Evolutionary conservation across 768 basidiomycete species (phyloP).

Genomic region (Mycena rebaudengoi): DNA sequence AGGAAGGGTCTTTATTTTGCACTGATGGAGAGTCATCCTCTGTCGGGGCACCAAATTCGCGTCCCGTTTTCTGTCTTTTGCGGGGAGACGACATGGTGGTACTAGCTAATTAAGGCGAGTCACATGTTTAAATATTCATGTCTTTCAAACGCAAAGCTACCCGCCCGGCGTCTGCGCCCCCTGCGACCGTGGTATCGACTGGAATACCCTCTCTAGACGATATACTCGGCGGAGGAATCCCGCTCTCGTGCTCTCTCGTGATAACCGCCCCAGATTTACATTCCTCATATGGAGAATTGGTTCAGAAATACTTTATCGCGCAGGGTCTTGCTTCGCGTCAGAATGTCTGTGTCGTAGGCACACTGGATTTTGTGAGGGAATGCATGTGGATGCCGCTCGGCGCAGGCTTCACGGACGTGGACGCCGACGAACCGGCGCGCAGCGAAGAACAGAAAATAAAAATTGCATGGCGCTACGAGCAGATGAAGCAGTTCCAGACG

Average conservation of each 20-base stretch:
- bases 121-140: too few species aligned
- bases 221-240: slow-evolving; percentile 90
- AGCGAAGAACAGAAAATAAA: slow-evolving; percentile 72
- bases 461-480: slow-evolving; percentile 98
- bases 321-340: slow-evolving; percentile 86
- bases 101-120: too few species aligned
- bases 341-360: slow-evolving; percentile 70
- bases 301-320: slow-evolving; percentile 89
- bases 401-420: slow-evolving; percentile 24
- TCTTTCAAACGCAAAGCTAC: slow-evolving; percentile 26
- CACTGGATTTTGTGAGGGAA: slow-evolving; percentile 68
- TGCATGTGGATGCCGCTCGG: slow-evolving; percentile 81
- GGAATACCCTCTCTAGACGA: slow-evolving; percentile 96
- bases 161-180: neutral
- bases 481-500: slow-evolving; percentile 92
- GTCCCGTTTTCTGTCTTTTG: neutral
- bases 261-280: slow-evolving; percentile 87
- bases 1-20: slow-evolving; percentile 50
- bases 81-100: too few species aligned
- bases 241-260: slow-evolving; percentile 78
- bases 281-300: slow-evolving; percentile 84
- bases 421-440: slow-evolving; percentile 49
- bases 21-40: slow-evolving; percentile 51
- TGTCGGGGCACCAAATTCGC: slow-evolving; percentile 52
- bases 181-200: slow-evolving; percentile 57